Percentiles rank a stretch among this genome's conserved stretches.
These are phyloP conservation scores for Cordyceps tenuipes DNA, from an alignment of 2,329 filamentous ascomycete genomes.

Conservation along the genomic window DNA sequence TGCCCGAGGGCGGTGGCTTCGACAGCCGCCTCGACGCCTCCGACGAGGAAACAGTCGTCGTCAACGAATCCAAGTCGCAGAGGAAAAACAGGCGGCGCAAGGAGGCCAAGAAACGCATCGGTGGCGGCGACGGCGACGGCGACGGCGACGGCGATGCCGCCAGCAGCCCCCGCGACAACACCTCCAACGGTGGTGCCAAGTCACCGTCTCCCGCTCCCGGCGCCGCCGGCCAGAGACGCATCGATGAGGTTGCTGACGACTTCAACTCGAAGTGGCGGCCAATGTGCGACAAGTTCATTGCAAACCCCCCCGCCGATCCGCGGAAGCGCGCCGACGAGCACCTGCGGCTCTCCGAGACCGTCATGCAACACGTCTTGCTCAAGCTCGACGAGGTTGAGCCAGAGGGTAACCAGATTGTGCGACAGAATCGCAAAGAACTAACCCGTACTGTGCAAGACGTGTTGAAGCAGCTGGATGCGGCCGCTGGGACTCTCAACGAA, in stretches of 20 bases:
- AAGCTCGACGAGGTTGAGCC: slow-evolving; percentile 72
- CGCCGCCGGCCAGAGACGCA: slow-evolving; percentile 41
- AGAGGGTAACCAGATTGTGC: slow-evolving; percentile 57
- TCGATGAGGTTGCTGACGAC: slow-evolving; percentile 56
- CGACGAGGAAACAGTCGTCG: slow-evolving; percentile 36
- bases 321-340: slow-evolving; percentile 68
- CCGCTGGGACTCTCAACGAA: slow-evolving; percentile 18
- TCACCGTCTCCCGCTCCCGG: slow-evolving; percentile 23
- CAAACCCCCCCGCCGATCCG: slow-evolving; percentile 53
- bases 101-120: slow-evolving; percentile 32
- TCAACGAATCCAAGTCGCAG: slow-evolving; percentile 32
- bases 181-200: slow-evolving; percentile 25
- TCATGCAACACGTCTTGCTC: slow-evolving; percentile 66
- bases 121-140: slow-evolving; percentile 26
- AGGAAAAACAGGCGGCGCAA: slow-evolving; percentile 30
- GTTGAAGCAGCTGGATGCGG: slow-evolving; percentile 54
- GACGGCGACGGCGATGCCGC: slow-evolving; percentile 30
- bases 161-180: slow-evolving; percentile 38
- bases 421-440: slow-evolving; percentile 59
- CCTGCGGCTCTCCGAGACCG: slow-evolving; percentile 64
- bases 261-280: slow-evolving; percentile 60
- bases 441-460: slow-evolving; percentile 64
- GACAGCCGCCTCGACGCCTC: slow-evolving; percentile 28
- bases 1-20: slow-evolving; percentile 26
- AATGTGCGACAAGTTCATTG: slow-evolving; percentile 52